Evolutionary conservation across 371 early-diverging fungal species (phyloP).

Genomic region (Mortierella sp.): DNA sequence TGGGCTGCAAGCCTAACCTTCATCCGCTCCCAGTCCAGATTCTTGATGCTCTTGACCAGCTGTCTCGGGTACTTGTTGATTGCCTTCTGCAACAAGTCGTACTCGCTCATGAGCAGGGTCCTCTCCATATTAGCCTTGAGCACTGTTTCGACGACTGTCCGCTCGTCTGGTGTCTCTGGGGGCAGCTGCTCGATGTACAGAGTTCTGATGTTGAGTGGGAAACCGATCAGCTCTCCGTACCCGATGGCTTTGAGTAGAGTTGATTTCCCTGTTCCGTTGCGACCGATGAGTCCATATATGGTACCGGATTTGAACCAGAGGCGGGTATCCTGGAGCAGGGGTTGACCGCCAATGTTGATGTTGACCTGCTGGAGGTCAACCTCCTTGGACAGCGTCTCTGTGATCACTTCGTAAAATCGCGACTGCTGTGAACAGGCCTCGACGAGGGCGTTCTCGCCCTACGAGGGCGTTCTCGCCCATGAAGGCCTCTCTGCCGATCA

Average conservation of each 20-base stretch:
- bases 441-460: slow-evolving; percentile 56
- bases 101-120: slow-evolving; percentile 46
- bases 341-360: slow-evolving; percentile 73
- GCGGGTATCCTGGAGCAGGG: slow-evolving; percentile 76
- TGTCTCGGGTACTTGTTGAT: slow-evolving; percentile 59
- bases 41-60: slow-evolving; percentile 51
- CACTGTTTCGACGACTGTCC: slow-evolving; percentile 77
- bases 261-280: slow-evolving; percentile 94
- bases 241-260: slow-evolving; percentile 84
- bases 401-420: slow-evolving; percentile 88
- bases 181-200: slow-evolving; percentile 84
- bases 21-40: slow-evolving; percentile 57
- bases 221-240: slow-evolving; percentile 79
- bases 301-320: slow-evolving; percentile 73
- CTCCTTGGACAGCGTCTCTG: slow-evolving; percentile 79
- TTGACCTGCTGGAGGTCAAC: slow-evolving; percentile 85
- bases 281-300: slow-evolving; percentile 86
- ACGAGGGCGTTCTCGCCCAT: slow-evolving; percentile 35
- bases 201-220: slow-evolving; percentile 83
- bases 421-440: slow-evolving; percentile 87
- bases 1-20: slow-evolving; percentile 64
- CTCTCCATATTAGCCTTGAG: slow-evolving; percentile 79
- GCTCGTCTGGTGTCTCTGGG: slow-evolving; percentile 64
- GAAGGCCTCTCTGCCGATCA: too few relatives aligned
- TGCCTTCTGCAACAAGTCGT: slow-evolving; percentile 61